Evolutionary conservation across 176 grass and related monocot species (phyloP), one percentile per base, ranked within the genome.

Genomic region (Juncus inflexus): DNA sequence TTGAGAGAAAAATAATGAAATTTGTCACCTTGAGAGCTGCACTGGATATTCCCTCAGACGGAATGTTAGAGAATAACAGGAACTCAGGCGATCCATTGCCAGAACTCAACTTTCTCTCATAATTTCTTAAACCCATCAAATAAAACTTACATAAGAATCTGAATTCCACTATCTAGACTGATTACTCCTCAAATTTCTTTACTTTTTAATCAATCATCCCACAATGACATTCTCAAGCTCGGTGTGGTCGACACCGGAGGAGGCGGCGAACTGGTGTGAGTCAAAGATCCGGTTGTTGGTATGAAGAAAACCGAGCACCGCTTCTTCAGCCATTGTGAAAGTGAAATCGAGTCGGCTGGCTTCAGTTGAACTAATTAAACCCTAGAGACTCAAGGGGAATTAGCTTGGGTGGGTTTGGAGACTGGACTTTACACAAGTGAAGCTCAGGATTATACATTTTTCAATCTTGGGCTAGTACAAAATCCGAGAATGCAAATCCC

Each of bases 61-160:
- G 85, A 28, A 99, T 81, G 15, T 84, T 75, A 0, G 67, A 72
- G 42, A 92, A 78, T 61, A 99, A 76, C 36, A 72, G 80, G 50
- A 65, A 74, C 75, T 99, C 94, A 9, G 88, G 94, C 15, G 80
- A 99, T 6, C 88, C 88, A 54, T 60, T 79, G 77, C 86, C 9
- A 86, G 83, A 28, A 84, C 74, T 80, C 76, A 92, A 47, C 75
- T 76, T 36, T 92, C 94, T 70, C 63, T 83, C 60, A 65, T 83
- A 68, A 85, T 75, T 51, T 95, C 90, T 86, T 95, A 82, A 37
- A 45, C 35, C 40, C 43, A 7, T 43, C 52, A 36, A 37, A 36
- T 9, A 63, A 10, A 62, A n/a, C n/a, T n/a, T n/a, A n/a, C n/a
- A n/a, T n/a, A n/a, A n/a, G n/a, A n/a, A n/a, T n/a, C n/a, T n/a